A percentile compares a stretch with the other conserved stretches of the same genome.
Conservation (phyloP, 1,284 basidiomycete species). For the Anthracocystis walkeri region DNA sequence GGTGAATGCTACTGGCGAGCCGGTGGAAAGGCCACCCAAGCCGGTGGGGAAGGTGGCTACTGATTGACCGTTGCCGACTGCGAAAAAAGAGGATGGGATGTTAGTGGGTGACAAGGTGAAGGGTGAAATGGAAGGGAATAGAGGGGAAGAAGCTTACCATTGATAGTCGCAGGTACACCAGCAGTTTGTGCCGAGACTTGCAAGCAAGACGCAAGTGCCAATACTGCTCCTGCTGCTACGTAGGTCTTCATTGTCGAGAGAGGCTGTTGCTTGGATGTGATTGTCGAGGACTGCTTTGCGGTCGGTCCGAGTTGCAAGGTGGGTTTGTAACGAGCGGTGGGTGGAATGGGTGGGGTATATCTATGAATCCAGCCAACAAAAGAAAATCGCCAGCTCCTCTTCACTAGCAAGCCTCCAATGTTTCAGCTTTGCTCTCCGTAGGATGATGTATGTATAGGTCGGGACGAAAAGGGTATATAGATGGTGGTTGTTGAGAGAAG, state of each 20-base stretch:
- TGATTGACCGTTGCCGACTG: constrained; percentile 41
- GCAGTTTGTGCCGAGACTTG: constrained; percentile 22
- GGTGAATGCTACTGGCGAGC: constrained; percentile 19
- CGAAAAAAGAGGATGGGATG: neutral
- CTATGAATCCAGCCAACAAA: no score
- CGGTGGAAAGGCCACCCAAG: constrained; percentile 32
- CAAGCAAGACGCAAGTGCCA: constrained; percentile 4
- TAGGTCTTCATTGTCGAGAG: constrained; percentile 16
- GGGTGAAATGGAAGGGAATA: neutral
- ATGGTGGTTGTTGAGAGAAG: constrained; percentile 2
- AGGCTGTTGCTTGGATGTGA: neutral
- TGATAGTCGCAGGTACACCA: constrained; percentile 36
- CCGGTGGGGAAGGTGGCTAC: constrained; percentile 32
- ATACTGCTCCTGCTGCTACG: neutral
- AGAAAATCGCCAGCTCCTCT: neutral
- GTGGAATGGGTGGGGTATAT: no score
- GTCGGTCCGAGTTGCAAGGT: neutral
- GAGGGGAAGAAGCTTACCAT: constrained; percentile 31
- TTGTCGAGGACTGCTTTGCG: neutral
- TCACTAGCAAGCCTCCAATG: no score
- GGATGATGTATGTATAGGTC: neutral
- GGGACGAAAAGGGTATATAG: constrained; percentile 4
- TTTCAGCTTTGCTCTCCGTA: no score
- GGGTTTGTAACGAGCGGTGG: neutral
- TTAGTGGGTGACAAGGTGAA: neutral